Percentiles rank a stretch among this genome's conserved stretches.
Conservation (phyloP, 768 basidiomycete genomes). For the Thelephora ganbajun region DNA sequence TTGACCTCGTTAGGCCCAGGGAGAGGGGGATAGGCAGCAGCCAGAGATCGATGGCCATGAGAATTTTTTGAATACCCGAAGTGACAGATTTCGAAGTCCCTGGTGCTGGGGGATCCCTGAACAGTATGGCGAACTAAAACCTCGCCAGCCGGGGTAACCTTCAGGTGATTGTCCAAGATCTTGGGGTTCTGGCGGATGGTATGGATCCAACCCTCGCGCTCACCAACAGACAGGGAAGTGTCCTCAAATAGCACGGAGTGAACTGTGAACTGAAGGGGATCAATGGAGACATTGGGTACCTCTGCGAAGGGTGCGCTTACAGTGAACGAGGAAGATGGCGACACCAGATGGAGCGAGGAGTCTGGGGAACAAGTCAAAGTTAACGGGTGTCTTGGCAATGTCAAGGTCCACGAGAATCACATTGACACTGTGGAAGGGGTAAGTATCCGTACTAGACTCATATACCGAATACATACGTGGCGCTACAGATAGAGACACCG, state of each 20-base stretch:
- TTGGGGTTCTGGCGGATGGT: slow-evolving; percentile 14
- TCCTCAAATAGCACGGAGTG: slow-evolving; percentile 18
- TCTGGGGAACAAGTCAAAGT: slow-evolving; percentile 14
- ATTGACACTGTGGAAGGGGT: slow-evolving; percentile 8
- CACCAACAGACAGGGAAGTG: slow-evolving; percentile 12
- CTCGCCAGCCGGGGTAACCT: slow-evolving; percentile 13
- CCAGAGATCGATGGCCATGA: not conserved
- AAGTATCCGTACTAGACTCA: not conserved
- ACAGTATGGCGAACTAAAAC: slow-evolving; percentile 18
- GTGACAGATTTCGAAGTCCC: slow-evolving; percentile 2
- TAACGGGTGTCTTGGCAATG: slow-evolving; percentile 8
- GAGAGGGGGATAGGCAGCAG: slow-evolving; percentile 3
- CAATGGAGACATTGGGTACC: slow-evolving; percentile 15
- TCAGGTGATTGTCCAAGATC: slow-evolving; percentile 17
- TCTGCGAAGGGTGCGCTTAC: slow-evolving; percentile 14
- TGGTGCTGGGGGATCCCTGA: slow-evolving; percentile 11
- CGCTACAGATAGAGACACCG: not conserved
- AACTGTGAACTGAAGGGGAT: slow-evolving; percentile 16
- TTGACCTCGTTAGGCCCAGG: slow-evolving; percentile 1
- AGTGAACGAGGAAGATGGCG: no score
- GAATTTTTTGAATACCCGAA: not conserved
- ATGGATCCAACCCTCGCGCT: slow-evolving; percentile 14
- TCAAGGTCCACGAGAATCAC: slow-evolving; percentile 12
- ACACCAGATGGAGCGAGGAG: no score
- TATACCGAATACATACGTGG: slow-evolving; percentile 6